Evolutionary conservation across 225 moss, liverwort and hornwort genomes (phyloP), one percentile per base, ranked within the genome.

Genomic region (Physcomitrellopsis africana): DNA sequence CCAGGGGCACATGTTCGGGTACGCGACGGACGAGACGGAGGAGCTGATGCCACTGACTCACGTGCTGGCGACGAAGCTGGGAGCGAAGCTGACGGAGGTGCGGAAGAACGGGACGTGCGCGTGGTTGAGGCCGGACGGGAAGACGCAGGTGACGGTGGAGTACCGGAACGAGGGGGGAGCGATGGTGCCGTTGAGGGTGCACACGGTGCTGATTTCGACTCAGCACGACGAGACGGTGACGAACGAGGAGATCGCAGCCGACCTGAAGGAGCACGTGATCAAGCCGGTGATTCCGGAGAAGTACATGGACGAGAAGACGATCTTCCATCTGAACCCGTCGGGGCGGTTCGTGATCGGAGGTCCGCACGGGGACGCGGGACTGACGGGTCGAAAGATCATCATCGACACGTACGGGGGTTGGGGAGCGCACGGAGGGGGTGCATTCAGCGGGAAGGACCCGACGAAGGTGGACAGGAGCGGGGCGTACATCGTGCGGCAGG

Each of bases 351-450:
- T 80, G 56, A 87, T 79, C 56, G 92, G 92, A 13, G 92, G 92
- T 0, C 92, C 92, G 12, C 84, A 86, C 29, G 90, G 87, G 29
- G 92, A 92, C 62, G 92, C 92, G 4, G 90, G 92, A 0, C 82
- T 92, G 11, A 92, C 92, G 3, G 92, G 92, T 9, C 76, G 90
- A 61, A 92, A 92, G 78, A 90, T 88, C 63, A 85, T 92, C 72
- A 85, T 87, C 10, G 92, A 92, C 61, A 89, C 92, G 1, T 92
- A 92, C 18, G 92, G 92, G 16, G 92, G 89, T 4, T 92, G 92
- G 92, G 92, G 92, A 8, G 92, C 92, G 1, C 92, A 92, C 46
- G 92, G 92, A 48, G 92, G 92, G 3, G 92, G 89, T 17, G 90
- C 92, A 4, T 92, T 92, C 63, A 86, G 86, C 2, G 92, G 92